Percentiles rank a stretch among this genome's conserved stretches.
Evolutionary conservation across 2,329 filamentous ascomycete genomes (phyloP).

Genomic region (Colletotrichum graminicola): DNA sequence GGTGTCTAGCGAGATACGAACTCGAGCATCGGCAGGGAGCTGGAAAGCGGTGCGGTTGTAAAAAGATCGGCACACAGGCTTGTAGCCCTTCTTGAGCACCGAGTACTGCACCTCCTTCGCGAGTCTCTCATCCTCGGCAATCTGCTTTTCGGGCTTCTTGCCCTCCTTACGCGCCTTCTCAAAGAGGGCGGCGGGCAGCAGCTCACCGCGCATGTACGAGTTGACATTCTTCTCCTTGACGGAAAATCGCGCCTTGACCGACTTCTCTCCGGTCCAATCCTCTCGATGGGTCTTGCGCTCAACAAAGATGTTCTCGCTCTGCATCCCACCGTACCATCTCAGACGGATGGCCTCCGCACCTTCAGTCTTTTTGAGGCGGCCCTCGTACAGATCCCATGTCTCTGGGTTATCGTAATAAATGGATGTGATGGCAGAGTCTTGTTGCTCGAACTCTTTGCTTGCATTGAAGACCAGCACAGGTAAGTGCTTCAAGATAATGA

Average conservation of each 20-base stretch:
- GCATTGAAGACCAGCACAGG: slow-evolving; percentile 97
- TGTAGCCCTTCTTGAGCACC: slow-evolving; percentile 85
- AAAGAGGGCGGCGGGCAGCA: slow-evolving; percentile 90
- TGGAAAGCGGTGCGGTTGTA: slow-evolving; percentile 99
- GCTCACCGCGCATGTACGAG: slow-evolving; percentile 84
- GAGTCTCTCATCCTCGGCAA: slow-evolving; percentile 89
- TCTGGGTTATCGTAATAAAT: slow-evolving; percentile 98
- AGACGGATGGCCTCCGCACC: slow-evolving; percentile 96
- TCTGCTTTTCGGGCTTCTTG: slow-evolving; percentile 92
- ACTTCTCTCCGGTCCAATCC: slow-evolving; percentile 99
- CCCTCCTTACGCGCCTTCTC: slow-evolving; percentile 96
- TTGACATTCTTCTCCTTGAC: slow-evolving; percentile 99
- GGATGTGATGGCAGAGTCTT: slow-evolving; percentile 95
- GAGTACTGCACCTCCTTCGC: slow-evolving; percentile 95
- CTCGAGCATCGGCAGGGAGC: slow-evolving; percentile 93
- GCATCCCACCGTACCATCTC: slow-evolving; percentile 98
- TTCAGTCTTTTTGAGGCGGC: slow-evolving; percentile 96
- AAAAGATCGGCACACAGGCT: slow-evolving; percentile 93
- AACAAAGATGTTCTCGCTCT: slow-evolving; percentile 93
- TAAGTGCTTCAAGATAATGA: slow-evolving; percentile 97
- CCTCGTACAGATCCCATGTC: slow-evolving; percentile 93
- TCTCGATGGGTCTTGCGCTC: slow-evolving; percentile 98
- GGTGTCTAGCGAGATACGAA: slow-evolving; percentile 96
- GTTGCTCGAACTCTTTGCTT: slow-evolving; percentile 92
- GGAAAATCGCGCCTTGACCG: slow-evolving; percentile 95